Percentiles rank a stretch among this genome's conserved stretches.
Conservation (phyloP, 768 basidiomycete species). For the Mycena rosella region DNA sequence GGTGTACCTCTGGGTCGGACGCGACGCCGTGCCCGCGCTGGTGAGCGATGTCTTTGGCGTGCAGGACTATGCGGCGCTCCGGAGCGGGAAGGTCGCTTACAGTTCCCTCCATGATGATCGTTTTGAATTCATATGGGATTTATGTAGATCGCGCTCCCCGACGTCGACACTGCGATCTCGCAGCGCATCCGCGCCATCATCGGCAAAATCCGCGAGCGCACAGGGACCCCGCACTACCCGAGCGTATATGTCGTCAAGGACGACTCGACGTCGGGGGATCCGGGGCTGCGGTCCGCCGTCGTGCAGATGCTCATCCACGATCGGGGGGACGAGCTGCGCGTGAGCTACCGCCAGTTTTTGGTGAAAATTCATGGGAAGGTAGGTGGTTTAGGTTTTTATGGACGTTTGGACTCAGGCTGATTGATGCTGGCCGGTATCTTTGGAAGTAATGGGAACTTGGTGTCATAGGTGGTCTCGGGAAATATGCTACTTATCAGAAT, state of each 20-base stretch:
- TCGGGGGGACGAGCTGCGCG: constrained; percentile 56
- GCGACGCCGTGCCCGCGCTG: constrained; percentile 65
- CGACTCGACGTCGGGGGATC: constrained; percentile 51
- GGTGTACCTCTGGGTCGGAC: constrained; percentile 67
- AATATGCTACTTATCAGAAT: too few species aligned
- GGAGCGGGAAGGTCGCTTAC: constrained; percentile 57
- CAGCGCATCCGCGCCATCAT: constrained; percentile 64
- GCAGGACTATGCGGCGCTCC: constrained; percentile 55
- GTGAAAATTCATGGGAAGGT: constrained; percentile 57
- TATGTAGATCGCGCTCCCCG: constrained; percentile 57
- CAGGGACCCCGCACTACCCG: constrained; percentile 59
- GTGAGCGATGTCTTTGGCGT: constrained; percentile 65
- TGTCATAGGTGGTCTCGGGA: too few species aligned
- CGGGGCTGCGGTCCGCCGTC: constrained; percentile 57
- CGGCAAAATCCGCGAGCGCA: constrained; percentile 61
- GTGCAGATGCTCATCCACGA: constrained; percentile 62
- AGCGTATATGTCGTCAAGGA: constrained; percentile 67
- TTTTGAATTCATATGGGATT: neutral
- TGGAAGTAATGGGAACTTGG: too few species aligned
- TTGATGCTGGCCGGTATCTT: too few species aligned
- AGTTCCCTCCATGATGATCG: neutral
- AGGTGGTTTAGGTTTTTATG: too few species aligned
- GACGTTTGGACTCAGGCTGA: too few species aligned
- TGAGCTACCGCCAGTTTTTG: constrained; percentile 63
- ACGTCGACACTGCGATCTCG: constrained; percentile 62